Base-by-base conservation (phyloP, 176 grass and related monocot species). In the Paspalum vaginatum region DNA sequence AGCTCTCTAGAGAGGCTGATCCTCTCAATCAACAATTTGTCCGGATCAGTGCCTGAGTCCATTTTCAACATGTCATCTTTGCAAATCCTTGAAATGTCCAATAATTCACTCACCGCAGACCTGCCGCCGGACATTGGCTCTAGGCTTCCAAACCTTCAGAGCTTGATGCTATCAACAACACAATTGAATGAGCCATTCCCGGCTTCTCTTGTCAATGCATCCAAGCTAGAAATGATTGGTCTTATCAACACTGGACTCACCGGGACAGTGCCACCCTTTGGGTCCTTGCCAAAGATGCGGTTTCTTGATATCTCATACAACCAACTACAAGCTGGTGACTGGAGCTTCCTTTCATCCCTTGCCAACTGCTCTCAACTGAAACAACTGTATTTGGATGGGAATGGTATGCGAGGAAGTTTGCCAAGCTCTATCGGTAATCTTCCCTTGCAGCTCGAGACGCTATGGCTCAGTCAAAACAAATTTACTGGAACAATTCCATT, bases 41-140 rank as follows among this genome's bases (percentile, higher is more conserved):
- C 80, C 27, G 85, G 89, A 45, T 10, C 22, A 45, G 63, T 86
- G 25, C 79, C 88, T 5, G 38, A n/a, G 17, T 61, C 79, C 43
- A 13, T 91, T 38, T 91, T 84, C 77, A 91, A 91, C 46, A 71
- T 87, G 12, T 84, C 89, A 21, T 77, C 62, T n/a, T 11, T 91
- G 40, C 20, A 5, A 48, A 55, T 58, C 58, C 73, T 91, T 11
- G 75, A 71, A 5, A 83, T 91, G 77, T 80, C 68, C 9, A 59
- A 53, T 9, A 91, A 91, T 39, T 70, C 57, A 13, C 71, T 91
- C 0, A 80, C 40, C 6, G 85, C 75, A n/a, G 18, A 15, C 39
- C 17, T 91, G 24, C 89, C 89, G 37, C 62, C 41, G 38, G 70
- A 84, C 42, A 91, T 91, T 46, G 89, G 85, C 68, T 14, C 65